A percentile compares a stretch with the other conserved stretches of the same genome.
Conservation (phyloP, 164 flowering plant genomes). For the Stephania japonica region DNA sequence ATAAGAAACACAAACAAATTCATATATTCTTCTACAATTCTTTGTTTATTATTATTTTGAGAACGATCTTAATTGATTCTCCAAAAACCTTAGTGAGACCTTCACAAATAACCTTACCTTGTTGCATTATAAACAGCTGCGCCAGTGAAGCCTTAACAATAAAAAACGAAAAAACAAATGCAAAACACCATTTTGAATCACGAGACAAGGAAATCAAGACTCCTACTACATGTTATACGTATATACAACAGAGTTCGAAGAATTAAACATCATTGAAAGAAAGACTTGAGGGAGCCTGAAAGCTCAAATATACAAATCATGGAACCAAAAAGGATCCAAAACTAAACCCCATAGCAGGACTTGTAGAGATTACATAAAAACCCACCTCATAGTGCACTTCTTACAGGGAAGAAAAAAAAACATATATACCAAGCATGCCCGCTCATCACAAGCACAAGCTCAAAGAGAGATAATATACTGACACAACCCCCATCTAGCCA, state of each 20-base stretch:
- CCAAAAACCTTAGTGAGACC: not conserved
- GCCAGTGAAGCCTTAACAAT: no score
- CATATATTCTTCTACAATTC: no score
- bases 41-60: no score
- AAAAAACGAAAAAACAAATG: not conserved
- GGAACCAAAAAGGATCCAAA: slow-evolving; percentile 3
- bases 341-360: not conserved
- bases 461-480: slow-evolving; percentile 4
- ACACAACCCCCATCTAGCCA: slow-evolving; percentile 2
- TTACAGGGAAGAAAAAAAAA: not conserved
- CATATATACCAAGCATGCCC: slow-evolving; percentile 7
- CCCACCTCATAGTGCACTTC: not conserved
- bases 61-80: no score
- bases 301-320: not conserved
- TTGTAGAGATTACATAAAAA: not conserved
- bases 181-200: not conserved
- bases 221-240: not conserved
- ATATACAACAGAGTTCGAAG: not conserved
- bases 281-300: not conserved
- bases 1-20: no score
- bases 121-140: not conserved
- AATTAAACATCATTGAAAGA: not conserved
- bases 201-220: not conserved
- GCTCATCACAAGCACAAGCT: slow-evolving; percentile 11
- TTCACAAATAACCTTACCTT: not conserved